These are phyloP conservation scores for Ceratobasidium papillatum DNA, from an alignment of 1,284 basidiomycete genomes.

Conservation along the genomic window DNA sequence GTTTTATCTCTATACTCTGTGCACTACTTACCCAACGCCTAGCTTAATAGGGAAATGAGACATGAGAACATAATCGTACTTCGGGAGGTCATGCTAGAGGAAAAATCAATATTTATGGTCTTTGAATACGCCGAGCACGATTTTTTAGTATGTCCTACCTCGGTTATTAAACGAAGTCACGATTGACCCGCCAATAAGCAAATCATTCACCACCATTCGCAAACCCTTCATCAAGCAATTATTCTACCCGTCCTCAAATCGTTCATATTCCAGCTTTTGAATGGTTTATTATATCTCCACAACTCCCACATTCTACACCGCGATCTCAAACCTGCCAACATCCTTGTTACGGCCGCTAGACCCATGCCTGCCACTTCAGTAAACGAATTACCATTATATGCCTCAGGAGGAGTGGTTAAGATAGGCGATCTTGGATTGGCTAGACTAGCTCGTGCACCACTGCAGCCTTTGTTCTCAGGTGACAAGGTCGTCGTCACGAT, in stretches of 20 bases:
- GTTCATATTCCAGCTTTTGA: slow-evolving; percentile 94
- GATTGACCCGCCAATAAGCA: slow-evolving; percentile 63
- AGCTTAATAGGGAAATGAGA: slow-evolving; percentile 93
- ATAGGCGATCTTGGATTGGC: slow-evolving; percentile 98
- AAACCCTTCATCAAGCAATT: slow-evolving; percentile 71
- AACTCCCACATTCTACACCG: slow-evolving; percentile 94
- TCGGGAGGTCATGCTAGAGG: slow-evolving; percentile 94
- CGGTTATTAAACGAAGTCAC: slow-evolving; percentile 21
- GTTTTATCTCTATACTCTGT: slow-evolving; percentile 49
- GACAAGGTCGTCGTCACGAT: slow-evolving; percentile 99
- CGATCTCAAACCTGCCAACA: slow-evolving; percentile 98
- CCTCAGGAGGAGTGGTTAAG: slow-evolving; percentile 83
- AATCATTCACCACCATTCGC: slow-evolving; percentile 97
- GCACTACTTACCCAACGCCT: not conserved
- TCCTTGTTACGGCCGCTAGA: slow-evolving; percentile 81
- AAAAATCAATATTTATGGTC: slow-evolving; percentile 98
- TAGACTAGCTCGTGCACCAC: slow-evolving; percentile 82
- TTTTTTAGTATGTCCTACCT: slow-evolving; percentile 69
- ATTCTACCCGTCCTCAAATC: slow-evolving; percentile 91
- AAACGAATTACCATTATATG: not conserved
- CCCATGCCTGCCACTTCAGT: slow-evolving; percentile 35
- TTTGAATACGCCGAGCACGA: slow-evolving; percentile 99
- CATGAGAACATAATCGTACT: slow-evolving; percentile 94
- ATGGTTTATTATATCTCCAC: slow-evolving; percentile 94
- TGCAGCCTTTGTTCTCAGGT: slow-evolving; percentile 85